Percentiles rank a stretch among this genome's conserved stretches.
phyloP scores from a whole-genome alignment of 768 basidiomycete genomes.

The Omphalotus guepiniiformis region DNA sequence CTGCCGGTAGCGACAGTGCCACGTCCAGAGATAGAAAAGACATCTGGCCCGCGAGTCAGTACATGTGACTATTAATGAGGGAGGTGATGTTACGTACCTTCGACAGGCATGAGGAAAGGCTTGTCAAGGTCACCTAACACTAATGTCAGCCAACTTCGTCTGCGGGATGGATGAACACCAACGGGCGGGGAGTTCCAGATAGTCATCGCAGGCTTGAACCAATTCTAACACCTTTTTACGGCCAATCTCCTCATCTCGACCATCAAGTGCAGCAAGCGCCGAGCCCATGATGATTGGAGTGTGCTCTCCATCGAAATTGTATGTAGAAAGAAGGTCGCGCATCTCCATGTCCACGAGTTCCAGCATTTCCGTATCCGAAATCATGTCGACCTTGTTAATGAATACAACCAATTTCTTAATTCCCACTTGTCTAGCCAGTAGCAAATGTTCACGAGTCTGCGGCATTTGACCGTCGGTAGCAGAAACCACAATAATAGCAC shows the following conservation, averaged over 20 bases:
- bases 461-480: constrained; percentile 99
- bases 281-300: constrained; percentile 99
- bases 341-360: constrained; percentile 99
- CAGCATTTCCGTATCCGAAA: constrained; percentile 96
- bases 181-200: constrained; percentile 94
- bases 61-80: background rate
- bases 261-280: constrained; percentile 91
- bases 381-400: constrained; percentile 99
- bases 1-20: constrained; percentile 97
- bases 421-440: constrained; percentile 96
- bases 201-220: constrained; percentile 82
- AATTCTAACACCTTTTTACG: constrained; percentile 76
- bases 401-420: constrained; percentile 97
- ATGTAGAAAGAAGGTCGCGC: constrained; percentile 87
- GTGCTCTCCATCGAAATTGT: constrained; percentile 95
- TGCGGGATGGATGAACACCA: constrained; percentile 25
- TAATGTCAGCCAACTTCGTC: constrained; percentile 5
- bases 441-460: constrained; percentile 96
- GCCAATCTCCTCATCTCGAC: constrained; percentile 77
- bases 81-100: constrained; percentile 44
- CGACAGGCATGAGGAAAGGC: constrained; percentile 94
- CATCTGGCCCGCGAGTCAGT: constrained; percentile 41
- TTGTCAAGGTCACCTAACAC: constrained; percentile 87
- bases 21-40: constrained; percentile 97
- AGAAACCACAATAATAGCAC: constrained; percentile 93